Base-by-base conservation (phyloP, 73 alveolate species). In the Paramecium caudatum region DNA sequence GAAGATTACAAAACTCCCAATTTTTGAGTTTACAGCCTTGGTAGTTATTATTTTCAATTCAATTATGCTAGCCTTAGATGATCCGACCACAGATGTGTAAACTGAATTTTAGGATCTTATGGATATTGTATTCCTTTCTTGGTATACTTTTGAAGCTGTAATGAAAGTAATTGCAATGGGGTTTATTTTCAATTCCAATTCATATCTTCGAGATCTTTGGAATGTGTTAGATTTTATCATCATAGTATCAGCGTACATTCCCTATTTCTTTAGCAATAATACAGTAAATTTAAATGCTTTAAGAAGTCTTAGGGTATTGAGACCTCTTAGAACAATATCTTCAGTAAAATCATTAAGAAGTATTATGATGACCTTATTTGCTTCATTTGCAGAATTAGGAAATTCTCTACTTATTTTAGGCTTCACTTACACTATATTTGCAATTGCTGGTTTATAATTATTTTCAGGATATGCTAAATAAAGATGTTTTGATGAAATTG, bases 261-360 rank as follows among this genome's bases (percentile, higher is more conserved):
- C 96, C 3, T 61, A 91, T 61, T n/a, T 91, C 23, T 47, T 94
- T 37, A 21, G 47, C 43, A 93, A 94, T 5, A 90, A 94, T 6
- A 91, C 86, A 4, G 93, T 91, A 1, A 90, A 94, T 34, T 78
- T 97, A 13, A 92, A 96, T 13, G 99, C 97, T 4, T 92, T 98
- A 41, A 87, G 99, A 82, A 95, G 98, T 12, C 94, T 98, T 82
- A 94, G 99, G 93, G 99, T 97, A 34, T 80, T 98, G 23, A 94
- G 99, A 48, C 99, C 99, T 34, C 91, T 98, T 47, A 97, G 98
- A 95, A 97, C 99, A 15, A 98, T 98, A 69, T 95, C 98, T 21
- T 92, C 98, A 34, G 92, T 98, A 37, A 94, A 98, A 92, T 99
- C 99, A 34, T 84, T 98, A 82, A 96, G 97, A 91, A 91, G 95